A percentile compares a stretch with the other conserved stretches of the same genome.
Evolutionary conservation across 2,329 filamentous ascomycete species (phyloP).

Genomic region (Thyridium curvatum): DNA sequence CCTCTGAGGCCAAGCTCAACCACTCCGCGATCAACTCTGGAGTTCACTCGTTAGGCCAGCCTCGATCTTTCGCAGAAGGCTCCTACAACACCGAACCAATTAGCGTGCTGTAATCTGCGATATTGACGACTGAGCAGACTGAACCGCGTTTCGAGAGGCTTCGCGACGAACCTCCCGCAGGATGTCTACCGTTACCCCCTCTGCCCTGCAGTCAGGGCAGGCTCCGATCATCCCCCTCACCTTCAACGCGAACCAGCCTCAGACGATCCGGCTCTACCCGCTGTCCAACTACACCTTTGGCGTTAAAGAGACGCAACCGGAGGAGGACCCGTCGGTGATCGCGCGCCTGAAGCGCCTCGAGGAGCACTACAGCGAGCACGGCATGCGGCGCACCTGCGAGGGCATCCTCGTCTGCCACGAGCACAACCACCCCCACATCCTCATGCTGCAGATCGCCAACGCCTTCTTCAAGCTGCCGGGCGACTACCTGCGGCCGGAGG

Average conservation of each 20-base stretch:
- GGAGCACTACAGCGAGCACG: constrained; percentile 85
- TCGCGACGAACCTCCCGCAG: no score
- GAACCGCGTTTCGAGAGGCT: no score
- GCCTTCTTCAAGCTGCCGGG: constrained; percentile 99
- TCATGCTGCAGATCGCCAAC: constrained; percentile 99
- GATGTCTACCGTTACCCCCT: constrained; percentile 83
- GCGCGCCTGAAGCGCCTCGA: constrained; percentile 91
- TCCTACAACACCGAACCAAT: no score
- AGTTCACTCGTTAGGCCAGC: no score
- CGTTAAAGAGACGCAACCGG: constrained; percentile 95
- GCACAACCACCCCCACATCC: constrained; percentile 96
- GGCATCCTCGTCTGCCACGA: constrained; percentile 97
- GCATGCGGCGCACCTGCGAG: constrained; percentile 96
- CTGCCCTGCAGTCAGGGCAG: constrained; percentile 69
- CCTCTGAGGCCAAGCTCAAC: no score
- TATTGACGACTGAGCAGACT: no score
- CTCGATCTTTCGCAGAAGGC: no score
- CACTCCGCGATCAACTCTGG: no score
- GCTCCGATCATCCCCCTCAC: constrained; percentile 72
- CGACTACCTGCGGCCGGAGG: constrained; percentile 84
- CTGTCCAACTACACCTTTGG: constrained; percentile 98
- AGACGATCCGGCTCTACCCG: constrained; percentile 85
- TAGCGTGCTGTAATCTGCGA: no score
- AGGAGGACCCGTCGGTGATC: constrained; percentile 93
- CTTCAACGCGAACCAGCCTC: constrained; percentile 85